Base-by-base conservation (phyloP, 139 green algal genomes). In the Astrephomene gubernaculifera region DNA sequence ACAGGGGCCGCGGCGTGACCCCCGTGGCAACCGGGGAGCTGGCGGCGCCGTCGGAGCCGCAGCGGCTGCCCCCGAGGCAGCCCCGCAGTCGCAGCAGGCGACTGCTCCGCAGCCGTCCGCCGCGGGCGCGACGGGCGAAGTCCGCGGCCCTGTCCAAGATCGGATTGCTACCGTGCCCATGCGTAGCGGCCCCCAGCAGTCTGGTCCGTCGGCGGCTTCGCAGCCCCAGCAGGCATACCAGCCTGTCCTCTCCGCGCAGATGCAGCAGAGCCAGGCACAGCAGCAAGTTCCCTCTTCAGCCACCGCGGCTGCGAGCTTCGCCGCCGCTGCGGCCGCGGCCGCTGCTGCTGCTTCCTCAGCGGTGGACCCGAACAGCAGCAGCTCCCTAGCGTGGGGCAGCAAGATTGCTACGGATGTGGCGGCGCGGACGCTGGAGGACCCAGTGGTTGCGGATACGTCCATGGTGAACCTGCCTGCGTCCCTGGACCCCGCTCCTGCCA, bases 391-490 rank as follows among this genome's bases (percentile, higher is more conserved):
- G 0, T 84, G 78, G 78, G 78, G 78, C 65, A 86, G 49, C 65
- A 79, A 57, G 19, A 86, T 86, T 61, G 79, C 79, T 14, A 79
- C 64, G 2, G 79, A 86, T 45, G 79, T 86, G 36, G 79, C 79
- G 1, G 64, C 52, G 0, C 64, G 64, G 22, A 86, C 79, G 65
- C 79, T 86, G 3, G 79, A 86, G 17, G 79, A 86, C 19, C 79
- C 79, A 1, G 44, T 86, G 10, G 65, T 86, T 1, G 21, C 45
- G 33, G 73, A 81, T 27, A 64, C 71, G 39, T 35, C 79, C 0
- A 36, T 67, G 5, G n/a, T 86, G 43, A 76, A 86, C 44, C 67
- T 86, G 35, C 79, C 79, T 0, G 79, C 69, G 41, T 68, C 65
- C 4, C 49, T 86, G 27, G 79, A 86, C 64, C 79, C 79, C 27